Base-by-base conservation (phyloP, 1,284 basidiomycete genomes). In the Rhizoctonia solani region DNA sequence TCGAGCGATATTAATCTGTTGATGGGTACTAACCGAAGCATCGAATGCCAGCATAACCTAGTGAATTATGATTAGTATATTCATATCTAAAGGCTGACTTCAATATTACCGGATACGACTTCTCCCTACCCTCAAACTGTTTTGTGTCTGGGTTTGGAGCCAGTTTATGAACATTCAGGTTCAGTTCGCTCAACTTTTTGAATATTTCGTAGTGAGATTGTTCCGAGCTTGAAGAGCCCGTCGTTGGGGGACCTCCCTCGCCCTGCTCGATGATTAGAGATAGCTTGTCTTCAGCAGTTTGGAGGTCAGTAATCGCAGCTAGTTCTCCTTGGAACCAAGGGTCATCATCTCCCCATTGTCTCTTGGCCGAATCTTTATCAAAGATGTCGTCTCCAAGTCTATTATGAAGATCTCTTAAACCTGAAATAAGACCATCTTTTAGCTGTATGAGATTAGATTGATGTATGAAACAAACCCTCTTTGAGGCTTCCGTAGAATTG, bases 11-110 rank as follows among this genome's bases (percentile, higher is more conserved):
- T 65, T 8, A 16, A 16, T 16, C 37, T 8, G 9, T 39, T 39
- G 9, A 39, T 8, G 16, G 37, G 16, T 39, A 39, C 54, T 42
- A 46, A 67, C 66, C 11, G 53, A 34, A 16, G 66, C 66, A 27
- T 67, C 53, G 11, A n/a, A 67, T n/a, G 66, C 66, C 11, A 56
- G 32, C 66, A 67, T 67, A n/a, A 53, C 25, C 66, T 67, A 58
- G 16, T 16, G 9, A 39, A 16, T 8, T 39, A n/a, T 39, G 37
- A 16, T 39, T 39, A 39, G 37, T 39, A 8, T 39, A 8, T 8
- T 8, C 23, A 16, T 6, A 13, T 29, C 19, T 30, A 29, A 11
- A 29, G 6, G 13, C 23, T 3, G 37, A 8, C 4, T 39, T 8
- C 16, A 13, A 19, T 27, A 53, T 44, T 42, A 67, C 66, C 66